phyloP scores from a whole-genome alignment of 805 yeast species.

The Torulaspora indica region DNA sequence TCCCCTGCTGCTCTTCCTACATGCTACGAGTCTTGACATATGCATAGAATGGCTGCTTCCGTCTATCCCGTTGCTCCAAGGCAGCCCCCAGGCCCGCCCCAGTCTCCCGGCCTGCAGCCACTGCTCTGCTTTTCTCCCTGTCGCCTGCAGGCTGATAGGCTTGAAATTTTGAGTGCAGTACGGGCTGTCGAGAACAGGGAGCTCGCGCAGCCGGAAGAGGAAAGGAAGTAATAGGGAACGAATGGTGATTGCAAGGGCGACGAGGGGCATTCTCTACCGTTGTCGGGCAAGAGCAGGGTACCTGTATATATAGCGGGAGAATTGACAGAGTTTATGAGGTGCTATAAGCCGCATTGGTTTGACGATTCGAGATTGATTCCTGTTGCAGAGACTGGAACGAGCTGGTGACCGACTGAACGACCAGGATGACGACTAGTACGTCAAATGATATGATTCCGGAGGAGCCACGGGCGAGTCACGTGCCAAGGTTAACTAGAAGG shows the following conservation, averaged over 20 bases:
- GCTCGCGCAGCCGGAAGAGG: conserved; percentile 5
- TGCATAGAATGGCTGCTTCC: too few relatives aligned
- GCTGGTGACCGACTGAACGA: background rate
- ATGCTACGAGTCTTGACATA: too few relatives aligned
- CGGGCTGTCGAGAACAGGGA: conserved; percentile 6
- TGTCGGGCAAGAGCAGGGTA: too few relatives aligned
- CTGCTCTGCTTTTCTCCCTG: too few relatives aligned
- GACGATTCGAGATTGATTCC: too few relatives aligned
- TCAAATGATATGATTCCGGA: conserved; percentile 31
- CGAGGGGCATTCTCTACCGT: conserved; percentile 5
- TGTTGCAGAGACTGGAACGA: too few relatives aligned
- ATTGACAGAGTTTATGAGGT: too few relatives aligned
- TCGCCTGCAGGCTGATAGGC: background rate
- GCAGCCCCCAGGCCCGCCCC: background rate
- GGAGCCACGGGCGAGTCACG: conserved; percentile 35
- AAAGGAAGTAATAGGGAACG: conserved; percentile 2
- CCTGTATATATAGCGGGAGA: background rate
- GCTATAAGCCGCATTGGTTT: too few relatives aligned
- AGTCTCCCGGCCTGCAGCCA: background rate
- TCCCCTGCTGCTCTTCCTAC: too few relatives aligned
- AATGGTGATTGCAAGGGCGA: background rate
- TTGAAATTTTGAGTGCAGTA: conserved; percentile 4
- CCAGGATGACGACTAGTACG: conserved; percentile 12
- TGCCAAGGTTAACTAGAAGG: conserved; percentile 57
- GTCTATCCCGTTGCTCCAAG: too few relatives aligned